phyloP scores from a whole-genome alignment of 192 early-diverging fungal genomes.

The Coemansia biformis region DNA sequence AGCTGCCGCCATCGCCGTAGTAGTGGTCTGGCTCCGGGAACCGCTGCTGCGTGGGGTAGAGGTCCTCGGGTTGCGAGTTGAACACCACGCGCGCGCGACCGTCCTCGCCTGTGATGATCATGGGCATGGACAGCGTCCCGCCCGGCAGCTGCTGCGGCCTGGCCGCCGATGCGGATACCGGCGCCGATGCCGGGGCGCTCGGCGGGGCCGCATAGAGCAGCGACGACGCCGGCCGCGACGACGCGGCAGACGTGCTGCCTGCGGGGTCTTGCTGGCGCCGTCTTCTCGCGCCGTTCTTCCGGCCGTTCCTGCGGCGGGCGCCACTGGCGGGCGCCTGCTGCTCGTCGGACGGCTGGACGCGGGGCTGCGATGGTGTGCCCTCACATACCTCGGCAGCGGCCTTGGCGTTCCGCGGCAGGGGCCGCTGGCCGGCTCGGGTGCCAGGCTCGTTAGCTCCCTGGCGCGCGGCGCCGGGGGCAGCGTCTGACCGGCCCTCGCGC shows the following conservation, averaged over 20 bases:
- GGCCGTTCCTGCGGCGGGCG: neutral
- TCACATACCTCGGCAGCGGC: neutral
- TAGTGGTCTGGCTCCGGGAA: constrained; percentile 16
- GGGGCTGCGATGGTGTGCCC: neutral
- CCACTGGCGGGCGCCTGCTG: neutral
- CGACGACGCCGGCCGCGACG: no score
- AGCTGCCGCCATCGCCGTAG: constrained; percentile 2
- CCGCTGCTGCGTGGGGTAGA: neutral
- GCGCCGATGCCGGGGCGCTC: constrained; percentile 1
- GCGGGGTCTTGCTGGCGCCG: neutral
- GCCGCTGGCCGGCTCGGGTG: no score
- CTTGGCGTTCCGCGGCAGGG: neutral
- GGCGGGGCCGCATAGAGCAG: no score
- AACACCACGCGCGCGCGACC: constrained; percentile 41
- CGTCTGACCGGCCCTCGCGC: neutral
- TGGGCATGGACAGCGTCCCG: constrained; percentile 14
- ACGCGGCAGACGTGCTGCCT: neutral
- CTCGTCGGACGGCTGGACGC: neutral
- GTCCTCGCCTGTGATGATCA: constrained; percentile 34
- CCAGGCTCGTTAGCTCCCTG: no score
- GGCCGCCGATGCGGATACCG: neutral
- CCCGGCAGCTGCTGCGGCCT: neutral
- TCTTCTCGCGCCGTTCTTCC: no score
- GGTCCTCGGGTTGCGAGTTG: constrained; percentile 9
- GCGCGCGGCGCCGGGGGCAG: neutral